These are phyloP conservation scores for Fusarium oxysporum DNA, from an alignment of 2,329 filamentous ascomycete genomes.

Conservation along the genomic window DNA sequence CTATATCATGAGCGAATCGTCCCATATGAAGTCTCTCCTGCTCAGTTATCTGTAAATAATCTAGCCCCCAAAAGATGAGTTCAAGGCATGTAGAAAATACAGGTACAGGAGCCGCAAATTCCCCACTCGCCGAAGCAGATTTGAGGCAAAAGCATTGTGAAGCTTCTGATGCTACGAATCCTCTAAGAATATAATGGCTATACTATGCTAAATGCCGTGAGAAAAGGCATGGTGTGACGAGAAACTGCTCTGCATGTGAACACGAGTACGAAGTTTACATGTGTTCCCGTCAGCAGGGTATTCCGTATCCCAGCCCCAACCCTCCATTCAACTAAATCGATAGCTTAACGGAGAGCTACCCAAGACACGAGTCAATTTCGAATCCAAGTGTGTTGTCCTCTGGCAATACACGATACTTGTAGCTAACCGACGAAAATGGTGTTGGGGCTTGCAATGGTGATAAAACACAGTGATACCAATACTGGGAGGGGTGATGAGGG, in stretches of 20 bases:
- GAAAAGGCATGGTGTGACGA: background rate
- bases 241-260: too few species aligned
- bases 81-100: too few species aligned
- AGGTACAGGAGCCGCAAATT: background rate
- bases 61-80: background rate
- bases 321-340: too few species aligned
- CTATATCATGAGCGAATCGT: fast-evolving
- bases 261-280: too few species aligned
- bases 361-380: too few species aligned
- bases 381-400: background rate
- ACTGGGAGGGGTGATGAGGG: too few species aligned
- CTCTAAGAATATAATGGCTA: background rate
- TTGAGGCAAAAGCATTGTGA: background rate
- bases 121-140: background rate
- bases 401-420: background rate
- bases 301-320: too few species aligned
- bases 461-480: too few species aligned
- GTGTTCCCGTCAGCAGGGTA: too few species aligned
- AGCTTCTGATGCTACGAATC: background rate
- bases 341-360: too few species aligned
- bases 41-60: background rate
- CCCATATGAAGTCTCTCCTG: fast-evolving
- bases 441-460: fast-evolving
- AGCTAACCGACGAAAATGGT: background rate
- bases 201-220: background rate